phyloP scores from a whole-genome alignment of 306 rosid species.

The Sechiopsis laciniata region DNA sequence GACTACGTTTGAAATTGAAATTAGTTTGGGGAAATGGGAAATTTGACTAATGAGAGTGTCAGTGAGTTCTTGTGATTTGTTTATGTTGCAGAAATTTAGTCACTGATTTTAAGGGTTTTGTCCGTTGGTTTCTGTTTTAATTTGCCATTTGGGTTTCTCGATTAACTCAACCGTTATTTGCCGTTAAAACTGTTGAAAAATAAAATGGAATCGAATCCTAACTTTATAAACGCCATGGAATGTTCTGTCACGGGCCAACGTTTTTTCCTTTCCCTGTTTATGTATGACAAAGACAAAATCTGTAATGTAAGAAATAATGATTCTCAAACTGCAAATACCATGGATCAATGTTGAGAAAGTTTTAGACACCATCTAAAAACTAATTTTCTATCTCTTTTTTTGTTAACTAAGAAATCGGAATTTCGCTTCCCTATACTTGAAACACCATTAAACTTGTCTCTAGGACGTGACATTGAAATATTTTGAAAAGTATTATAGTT shows the following conservation, averaged over 20 bases:
- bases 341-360: too few relatives aligned
- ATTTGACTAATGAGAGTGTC: not conserved
- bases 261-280: not conserved
- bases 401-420: too few relatives aligned
- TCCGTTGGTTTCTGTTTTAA: not conserved
- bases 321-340: not conserved
- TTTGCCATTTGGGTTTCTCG: conserved; percentile 10
- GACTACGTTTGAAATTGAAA: not conserved
- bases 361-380: too few relatives aligned
- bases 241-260: conserved; percentile 8
- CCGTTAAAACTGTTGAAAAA: conserved; percentile 34
- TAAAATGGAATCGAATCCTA: too few relatives aligned
- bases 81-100: too few relatives aligned
- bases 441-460: too few relatives aligned
- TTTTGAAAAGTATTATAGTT: too few relatives aligned
- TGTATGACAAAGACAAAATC: too few relatives aligned
- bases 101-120: conserved; percentile 25
- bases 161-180: conserved; percentile 30
- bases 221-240: conserved; percentile 3
- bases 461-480: too few relatives aligned
- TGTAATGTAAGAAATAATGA: not conserved
- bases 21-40: conserved; percentile 11
- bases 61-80: too few relatives aligned
- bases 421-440: too few relatives aligned
- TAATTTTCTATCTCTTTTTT: too few relatives aligned